Base-by-base conservation (phyloP, 345 rosid genomes). In the Rhodamnia argentea region DNA sequence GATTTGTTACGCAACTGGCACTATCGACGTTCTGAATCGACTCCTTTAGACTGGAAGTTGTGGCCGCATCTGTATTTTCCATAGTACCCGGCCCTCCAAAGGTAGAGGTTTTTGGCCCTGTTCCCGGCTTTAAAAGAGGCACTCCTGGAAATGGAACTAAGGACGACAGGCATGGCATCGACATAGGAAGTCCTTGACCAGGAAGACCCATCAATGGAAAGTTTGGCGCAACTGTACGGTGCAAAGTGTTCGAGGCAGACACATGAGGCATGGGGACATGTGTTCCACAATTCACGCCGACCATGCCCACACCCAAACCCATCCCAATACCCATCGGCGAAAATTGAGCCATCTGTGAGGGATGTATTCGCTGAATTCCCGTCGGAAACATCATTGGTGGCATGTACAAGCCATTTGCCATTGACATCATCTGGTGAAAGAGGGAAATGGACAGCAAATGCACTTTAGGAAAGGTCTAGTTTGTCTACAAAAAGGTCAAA, bases 401-500 rank as follows among this genome's bases (percentile, higher is more conserved):
- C 96, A 93, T 88, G 90, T 91, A 94, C 70, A 94, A 89, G 78
- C 98, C 96, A 88, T 93, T 88, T 64, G 94, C 95, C 98, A 93
- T 94, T 58, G 98, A 92, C 99, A 96, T 94, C 55, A 96, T 90
- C 98, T 96, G 94, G 89, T 83, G 6, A 85, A 85, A 84, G 24
- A 83, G 81, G 58, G 4, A 70, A 70, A 70, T 70, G 81, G 42
- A 70, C 81, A 70, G 47, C 13, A 70, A 70, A 70, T 37, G 81
- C 81, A 37, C 26, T 24, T 70, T 70, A 70, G 47, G 26, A 70
- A 10, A 70, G 78, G 26, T 70, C 47, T 70, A 70, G 26, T 70
- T 70, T 37, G 47, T 70, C 81, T 37, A 70, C 47, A 2, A 70
- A 70, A 37, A 18, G 81, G 24, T 70, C 81, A 70, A 37, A 32